Evolutionary conservation across 2,329 filamentous ascomycete species (phyloP).

Genomic region (Ambrosiella xylebori): DNA sequence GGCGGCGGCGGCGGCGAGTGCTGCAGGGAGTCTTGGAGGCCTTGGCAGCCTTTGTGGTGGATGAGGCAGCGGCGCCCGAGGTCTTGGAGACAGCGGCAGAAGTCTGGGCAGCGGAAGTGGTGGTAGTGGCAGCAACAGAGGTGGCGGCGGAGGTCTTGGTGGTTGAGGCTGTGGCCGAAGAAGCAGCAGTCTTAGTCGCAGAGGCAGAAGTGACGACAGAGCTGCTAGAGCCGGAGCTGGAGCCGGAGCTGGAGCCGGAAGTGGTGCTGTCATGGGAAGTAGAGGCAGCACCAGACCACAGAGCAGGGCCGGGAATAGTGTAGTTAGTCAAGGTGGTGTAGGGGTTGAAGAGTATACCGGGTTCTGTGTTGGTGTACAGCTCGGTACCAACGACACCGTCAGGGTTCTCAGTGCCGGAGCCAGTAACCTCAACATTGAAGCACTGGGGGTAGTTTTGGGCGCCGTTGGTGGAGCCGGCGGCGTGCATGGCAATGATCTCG

Average conservation of each 20-base stretch:
- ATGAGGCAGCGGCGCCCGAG: background rate
- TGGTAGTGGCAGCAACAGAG: background rate
- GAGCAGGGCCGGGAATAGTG: constrained; percentile 17
- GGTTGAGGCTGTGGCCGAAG: background rate
- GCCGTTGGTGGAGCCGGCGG: constrained; percentile 24
- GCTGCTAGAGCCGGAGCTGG: constrained; percentile 15
- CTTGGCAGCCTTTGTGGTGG: background rate
- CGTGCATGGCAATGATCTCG: constrained; percentile 35
- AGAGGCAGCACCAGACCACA: constrained; percentile 14
- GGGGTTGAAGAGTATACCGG: constrained; percentile 21
- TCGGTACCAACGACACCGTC: constrained; percentile 19
- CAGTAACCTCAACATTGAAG: constrained; percentile 29
- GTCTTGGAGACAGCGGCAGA: background rate
- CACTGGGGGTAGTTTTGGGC: constrained; percentile 37
- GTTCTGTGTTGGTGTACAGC: constrained; percentile 18
- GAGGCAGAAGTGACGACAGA: constrained; percentile 1
- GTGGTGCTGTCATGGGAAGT: constrained; percentile 12
- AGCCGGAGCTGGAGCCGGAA: background rate
- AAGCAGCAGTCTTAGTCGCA: background rate
- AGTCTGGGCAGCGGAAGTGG: background rate
- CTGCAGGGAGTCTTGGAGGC: background rate
- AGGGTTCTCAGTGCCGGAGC: constrained; percentile 21
- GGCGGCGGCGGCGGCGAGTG: constrained; percentile 5
- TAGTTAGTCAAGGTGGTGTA: constrained; percentile 18
- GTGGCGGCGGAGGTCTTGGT: background rate